Evolutionary conservation across 805 yeast genomes (phyloP).

Genomic region (Wickerhamomyces xylosicus): DNA sequence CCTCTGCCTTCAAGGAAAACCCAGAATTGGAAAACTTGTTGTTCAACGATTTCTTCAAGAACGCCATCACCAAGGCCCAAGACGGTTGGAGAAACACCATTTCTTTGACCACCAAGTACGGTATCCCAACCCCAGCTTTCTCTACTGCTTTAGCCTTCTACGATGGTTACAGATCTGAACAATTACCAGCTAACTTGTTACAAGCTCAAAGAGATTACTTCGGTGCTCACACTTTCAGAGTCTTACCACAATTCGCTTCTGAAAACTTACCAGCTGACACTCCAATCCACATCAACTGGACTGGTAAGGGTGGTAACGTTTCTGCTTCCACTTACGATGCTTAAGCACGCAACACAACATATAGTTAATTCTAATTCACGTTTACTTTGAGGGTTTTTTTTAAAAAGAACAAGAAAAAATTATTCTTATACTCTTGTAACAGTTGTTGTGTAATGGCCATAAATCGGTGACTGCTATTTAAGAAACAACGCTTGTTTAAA

Average conservation of each 20-base stretch:
- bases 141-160: constrained; percentile 94
- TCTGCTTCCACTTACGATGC: constrained; percentile 94
- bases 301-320: constrained; percentile 97
- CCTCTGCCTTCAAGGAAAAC: constrained; percentile 88
- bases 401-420: no score
- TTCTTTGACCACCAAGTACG: constrained; percentile 66
- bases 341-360: no score
- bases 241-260: constrained; percentile 77
- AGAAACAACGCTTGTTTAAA: no score
- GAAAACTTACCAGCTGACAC: constrained; percentile 67
- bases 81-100: constrained; percentile 89
- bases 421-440: no score
- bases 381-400: no score
- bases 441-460: no score
- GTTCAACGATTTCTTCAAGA: constrained; percentile 89
- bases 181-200: constrained; percentile 93
- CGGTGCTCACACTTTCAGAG: constrained; percentile 98
- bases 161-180: constrained; percentile 96
- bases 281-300: constrained; percentile 97
- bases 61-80: constrained; percentile 91
- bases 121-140: constrained; percentile 98
- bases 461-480: no score
- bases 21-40: constrained; percentile 92
- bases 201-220: constrained; percentile 99
- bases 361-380: no score